Conservation (phyloP, 2,329 filamentous ascomycete genomes). For the Aspergillus phoenicis region DNA sequence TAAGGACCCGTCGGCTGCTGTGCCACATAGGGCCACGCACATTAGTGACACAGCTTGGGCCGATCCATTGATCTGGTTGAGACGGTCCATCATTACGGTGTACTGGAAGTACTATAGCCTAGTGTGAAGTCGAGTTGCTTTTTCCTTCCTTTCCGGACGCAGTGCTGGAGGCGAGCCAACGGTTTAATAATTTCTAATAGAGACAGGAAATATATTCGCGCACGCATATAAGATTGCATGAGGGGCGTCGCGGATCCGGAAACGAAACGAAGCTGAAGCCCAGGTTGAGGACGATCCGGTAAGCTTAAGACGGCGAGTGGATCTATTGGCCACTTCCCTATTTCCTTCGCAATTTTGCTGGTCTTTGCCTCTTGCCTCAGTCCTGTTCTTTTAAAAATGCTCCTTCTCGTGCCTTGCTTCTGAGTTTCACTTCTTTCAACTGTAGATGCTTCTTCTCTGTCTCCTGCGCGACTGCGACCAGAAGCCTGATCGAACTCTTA, state of each 20-base stretch:
- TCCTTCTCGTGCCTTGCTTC: constrained; percentile 16
- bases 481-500: constrained; percentile 11
- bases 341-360: background rate
- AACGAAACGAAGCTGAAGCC: constrained; percentile 9
- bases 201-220: background rate
- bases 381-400: constrained; percentile 14
- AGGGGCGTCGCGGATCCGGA: constrained; percentile 9
- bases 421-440: constrained; percentile 16
- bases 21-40: constrained; percentile 22
- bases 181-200: constrained; percentile 2
- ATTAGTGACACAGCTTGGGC: constrained; percentile 19
- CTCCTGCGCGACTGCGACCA: background rate
- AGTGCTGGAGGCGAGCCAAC: background rate
- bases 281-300: constrained; percentile 12
- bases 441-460: constrained; percentile 14
- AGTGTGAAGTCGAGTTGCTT: constrained; percentile 7
- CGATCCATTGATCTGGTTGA: constrained; percentile 12
- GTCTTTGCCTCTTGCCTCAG: background rate
- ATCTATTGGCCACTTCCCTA: constrained; percentile 12
- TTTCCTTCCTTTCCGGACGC: constrained; percentile 9
- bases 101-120: constrained; percentile 1
- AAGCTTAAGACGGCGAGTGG: constrained; percentile 19
- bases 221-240: constrained; percentile 17
- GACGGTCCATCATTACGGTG: constrained; percentile 17
- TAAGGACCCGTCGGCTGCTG: constrained; percentile 15